phyloP scores from a whole-genome alignment of 345 rosid species.

The Camelina laxa region DNA sequence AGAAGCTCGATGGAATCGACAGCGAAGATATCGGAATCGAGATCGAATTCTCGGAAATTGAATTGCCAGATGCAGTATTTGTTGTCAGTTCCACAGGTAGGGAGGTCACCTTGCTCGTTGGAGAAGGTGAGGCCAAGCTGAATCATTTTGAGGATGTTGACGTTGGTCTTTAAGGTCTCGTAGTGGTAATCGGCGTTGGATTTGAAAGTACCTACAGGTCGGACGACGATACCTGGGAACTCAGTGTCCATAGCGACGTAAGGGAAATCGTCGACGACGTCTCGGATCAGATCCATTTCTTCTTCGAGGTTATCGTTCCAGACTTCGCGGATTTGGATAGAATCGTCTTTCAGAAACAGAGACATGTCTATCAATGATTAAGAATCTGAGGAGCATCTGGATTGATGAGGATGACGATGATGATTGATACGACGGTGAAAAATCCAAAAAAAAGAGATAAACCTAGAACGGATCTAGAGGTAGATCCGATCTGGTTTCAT shows the following conservation, averaged over 20 bases:
- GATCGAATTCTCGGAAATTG: conserved; percentile 78
- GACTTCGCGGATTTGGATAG: conserved; percentile 83
- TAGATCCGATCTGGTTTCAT: conserved; percentile 45
- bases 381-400: conserved; percentile 31
- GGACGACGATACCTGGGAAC: conserved; percentile 79
- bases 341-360: conserved; percentile 66
- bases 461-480: conserved; percentile 41
- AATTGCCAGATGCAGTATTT: conserved; percentile 88
- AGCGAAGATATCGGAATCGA: conserved; percentile 65
- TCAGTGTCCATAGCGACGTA: conserved; percentile 93
- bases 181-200: conserved; percentile 68
- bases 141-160: conserved; percentile 77
- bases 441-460: background rate
- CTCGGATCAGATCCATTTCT: conserved; percentile 70
- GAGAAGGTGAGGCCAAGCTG: conserved; percentile 87
- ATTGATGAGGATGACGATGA: background rate
- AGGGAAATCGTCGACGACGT: conserved; percentile 72
- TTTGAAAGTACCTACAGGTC: conserved; percentile 78
- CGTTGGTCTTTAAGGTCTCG: conserved; percentile 77
- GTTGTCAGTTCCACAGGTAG: conserved; percentile 79
- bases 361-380: conserved; percentile 55
- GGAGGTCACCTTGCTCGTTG: conserved; percentile 79
- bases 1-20: conserved; percentile 82
- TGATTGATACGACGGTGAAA: background rate
- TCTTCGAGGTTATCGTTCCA: conserved; percentile 73